Percentiles rank a stretch among this genome's conserved stretches.
These are phyloP conservation scores for Echinosphaeria canescens DNA, from an alignment of 2,329 filamentous ascomycete genomes.

Conservation along the genomic window DNA sequence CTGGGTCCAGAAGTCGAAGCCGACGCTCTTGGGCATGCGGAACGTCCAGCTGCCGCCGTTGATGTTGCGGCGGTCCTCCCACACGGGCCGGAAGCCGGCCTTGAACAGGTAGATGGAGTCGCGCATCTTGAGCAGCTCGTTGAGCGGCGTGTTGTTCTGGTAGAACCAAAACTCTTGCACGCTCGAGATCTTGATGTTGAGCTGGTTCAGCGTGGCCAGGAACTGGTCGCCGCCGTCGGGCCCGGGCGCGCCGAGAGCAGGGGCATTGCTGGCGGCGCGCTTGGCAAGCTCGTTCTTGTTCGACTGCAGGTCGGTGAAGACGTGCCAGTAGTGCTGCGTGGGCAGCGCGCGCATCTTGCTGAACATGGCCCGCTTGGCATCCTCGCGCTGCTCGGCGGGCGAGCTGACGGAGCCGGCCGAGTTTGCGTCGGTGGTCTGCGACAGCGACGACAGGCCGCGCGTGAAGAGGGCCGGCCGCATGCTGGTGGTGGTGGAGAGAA, in stretches of 20 bases:
- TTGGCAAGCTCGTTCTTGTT: neutral
- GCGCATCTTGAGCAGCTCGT: constrained; percentile 53
- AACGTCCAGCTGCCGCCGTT: constrained; percentile 85
- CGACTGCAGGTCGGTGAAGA: constrained; percentile 16
- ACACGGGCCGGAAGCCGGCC: constrained; percentile 52
- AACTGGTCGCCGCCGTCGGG: constrained; percentile 12
- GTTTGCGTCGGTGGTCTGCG: constrained; percentile 35
- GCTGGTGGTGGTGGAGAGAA: constrained; percentile 31
- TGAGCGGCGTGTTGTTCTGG: constrained; percentile 61
- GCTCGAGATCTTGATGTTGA: constrained; percentile 47
- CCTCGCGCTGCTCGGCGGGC: constrained; percentile 51
- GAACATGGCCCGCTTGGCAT: constrained; percentile 67
- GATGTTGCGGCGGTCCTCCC: constrained; percentile 74
- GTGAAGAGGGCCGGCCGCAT: constrained; percentile 36
- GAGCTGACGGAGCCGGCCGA: constrained; percentile 39
- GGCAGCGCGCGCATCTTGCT: constrained; percentile 51
- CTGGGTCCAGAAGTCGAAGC: constrained; percentile 59
- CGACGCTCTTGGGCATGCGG: constrained; percentile 56
- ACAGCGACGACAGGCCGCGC: constrained; percentile 37
- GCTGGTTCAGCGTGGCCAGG: constrained; percentile 34
- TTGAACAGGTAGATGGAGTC: constrained; percentile 68
- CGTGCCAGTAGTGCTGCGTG: constrained; percentile 63
- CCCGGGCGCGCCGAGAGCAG: neutral
- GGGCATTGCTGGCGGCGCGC: neutral
- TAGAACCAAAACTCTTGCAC: constrained; percentile 74